Evolutionary conservation across 2,329 filamentous ascomycete genomes (phyloP), one percentile per base, ranked within the genome.

Genomic region (Paracoccidioides brasiliensis): DNA sequence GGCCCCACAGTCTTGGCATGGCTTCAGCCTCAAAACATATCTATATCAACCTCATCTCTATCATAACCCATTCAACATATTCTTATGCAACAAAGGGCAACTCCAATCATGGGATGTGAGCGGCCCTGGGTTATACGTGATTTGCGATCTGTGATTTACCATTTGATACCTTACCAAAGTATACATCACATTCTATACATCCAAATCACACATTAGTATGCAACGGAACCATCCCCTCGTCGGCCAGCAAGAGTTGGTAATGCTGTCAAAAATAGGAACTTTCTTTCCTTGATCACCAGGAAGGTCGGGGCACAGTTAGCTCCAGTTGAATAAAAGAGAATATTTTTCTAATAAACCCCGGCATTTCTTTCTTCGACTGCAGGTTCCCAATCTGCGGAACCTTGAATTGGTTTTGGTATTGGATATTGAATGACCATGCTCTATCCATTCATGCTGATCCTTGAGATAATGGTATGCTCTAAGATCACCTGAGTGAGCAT

Each of bases 401-500:
- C 30, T 14, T 35, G 28, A 30, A 22, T 5, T 14, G 43, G n/a
- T 15, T 28, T 33, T 32, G 5, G 12, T 9, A 14, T 40, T 28
- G 28, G 43, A 52, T 43, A n/a, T 55, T 28, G 37, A 10, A 43
- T 55, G 10, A 53, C 59, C n/a, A 52, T 56, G 35, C 28, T 66
- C 56, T 56, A 77, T 76, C 76, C 76, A 79, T 9, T 70, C 66
- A 58, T 70, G 66, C 10, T 65, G 33, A 56, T 78, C 74, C 0
- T 64, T 62, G 33, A 78, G 64, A 55, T 73, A 74, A 30, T 70
- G 65, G 38, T 71, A 65, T 1, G 76, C 76, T 7, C 77, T 63
- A 10, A 77, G 60, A 59, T 79, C 76, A 0, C 77, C 76, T 3
- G 76, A 78, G 22, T 76, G 63, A 0, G 77, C 77, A 64, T 80